phyloP scores from a whole-genome alignment of 2,329 filamentous ascomycete species.

The Colletotrichum echinochloae region DNA sequence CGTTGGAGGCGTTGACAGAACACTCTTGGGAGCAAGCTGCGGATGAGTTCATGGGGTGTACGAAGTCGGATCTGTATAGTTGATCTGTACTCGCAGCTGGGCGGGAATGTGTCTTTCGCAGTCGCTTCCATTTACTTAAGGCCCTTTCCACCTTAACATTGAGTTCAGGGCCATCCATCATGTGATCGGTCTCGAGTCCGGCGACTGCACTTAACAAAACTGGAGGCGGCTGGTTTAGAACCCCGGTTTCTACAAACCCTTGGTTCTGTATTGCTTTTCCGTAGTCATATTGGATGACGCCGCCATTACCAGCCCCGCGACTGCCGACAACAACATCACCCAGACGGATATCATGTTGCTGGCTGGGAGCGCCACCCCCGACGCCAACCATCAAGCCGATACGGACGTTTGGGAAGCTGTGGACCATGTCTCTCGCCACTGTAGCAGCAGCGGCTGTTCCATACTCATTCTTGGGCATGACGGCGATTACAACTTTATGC shows the following conservation, averaged over 20 bases:
- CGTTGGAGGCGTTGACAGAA: neutral
- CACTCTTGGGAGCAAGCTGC: neutral
- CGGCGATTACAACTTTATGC: slow-evolving; percentile 52
- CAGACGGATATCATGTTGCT: slow-evolving; percentile 22
- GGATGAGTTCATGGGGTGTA: neutral
- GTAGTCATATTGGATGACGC: slow-evolving; percentile 39
- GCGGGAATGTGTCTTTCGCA: neutral
- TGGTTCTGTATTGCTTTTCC: slow-evolving; percentile 35
- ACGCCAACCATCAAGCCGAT: slow-evolving; percentile 30
- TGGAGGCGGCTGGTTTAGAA: slow-evolving; percentile 28
- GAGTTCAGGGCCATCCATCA: neutral
- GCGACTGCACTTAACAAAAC: neutral
- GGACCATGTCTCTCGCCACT: slow-evolving; percentile 14
- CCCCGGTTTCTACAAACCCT: slow-evolving; percentile 12
- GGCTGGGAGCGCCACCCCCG: slow-evolving; percentile 14
- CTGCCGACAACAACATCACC: slow-evolving; percentile 39
- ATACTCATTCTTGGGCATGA: slow-evolving; percentile 45
- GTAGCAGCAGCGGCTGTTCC: slow-evolving; percentile 45
- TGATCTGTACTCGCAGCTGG: neutral
- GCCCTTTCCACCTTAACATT: neutral
- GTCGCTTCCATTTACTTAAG: neutral
- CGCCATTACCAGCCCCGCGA: neutral
- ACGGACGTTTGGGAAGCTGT: slow-evolving; percentile 24
- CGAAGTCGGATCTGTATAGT: slow-evolving; percentile 5
- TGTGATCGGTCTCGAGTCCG: neutral